Base-by-base conservation (phyloP, 1,139 yeast genomes). In the Sugiyamaella paludigena region DNA sequence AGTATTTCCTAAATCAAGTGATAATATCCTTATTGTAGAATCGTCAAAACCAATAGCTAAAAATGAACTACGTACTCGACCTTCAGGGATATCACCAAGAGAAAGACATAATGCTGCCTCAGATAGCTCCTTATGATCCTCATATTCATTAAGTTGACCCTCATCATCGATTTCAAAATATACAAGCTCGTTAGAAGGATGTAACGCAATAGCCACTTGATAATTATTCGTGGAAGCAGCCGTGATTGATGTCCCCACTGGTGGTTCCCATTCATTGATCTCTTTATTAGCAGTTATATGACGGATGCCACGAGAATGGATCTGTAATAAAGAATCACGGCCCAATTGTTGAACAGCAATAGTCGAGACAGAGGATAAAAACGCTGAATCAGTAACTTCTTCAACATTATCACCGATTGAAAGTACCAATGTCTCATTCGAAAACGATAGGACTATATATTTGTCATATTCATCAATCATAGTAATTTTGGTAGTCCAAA, bases 161-260 rank as follows among this genome's bases (percentile, higher is more conserved):
- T 69, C 69, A 1, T 74, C 74, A 56, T 84, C 91, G 29, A 84
- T 72, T 66, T 91, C 98, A 66, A 92, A 91, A 66, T 92, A 92
- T 4, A 85, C 83, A 2, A 92, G 59, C 52, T 86, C 91, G 49
- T 82, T 74, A 60, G 84, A 87, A 1, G 94, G 82, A 19, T 19
- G 5, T 8, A 92, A 66, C 0, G 83, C 89, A 7, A 92, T 61
- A 0, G 79, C 79, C 0, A 91, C 72, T 64, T 92, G 98, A 16
- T 77, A 75, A 36, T 76, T 73, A 34, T 87, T 87, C 2, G 84
- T 69, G 1, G 87, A 66, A 0, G 91, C 84, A 27, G 73, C 69
- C 0, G 77, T 61, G 36, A 92, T 76, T 29, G 77, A 72, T 12
- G 84, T 80, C 6, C 95, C 95, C 0, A 84, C 83, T 0, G 96